Evolutionary conservation across 306 rosid genomes (phyloP).

Genomic region (Quercus alba): DNA sequence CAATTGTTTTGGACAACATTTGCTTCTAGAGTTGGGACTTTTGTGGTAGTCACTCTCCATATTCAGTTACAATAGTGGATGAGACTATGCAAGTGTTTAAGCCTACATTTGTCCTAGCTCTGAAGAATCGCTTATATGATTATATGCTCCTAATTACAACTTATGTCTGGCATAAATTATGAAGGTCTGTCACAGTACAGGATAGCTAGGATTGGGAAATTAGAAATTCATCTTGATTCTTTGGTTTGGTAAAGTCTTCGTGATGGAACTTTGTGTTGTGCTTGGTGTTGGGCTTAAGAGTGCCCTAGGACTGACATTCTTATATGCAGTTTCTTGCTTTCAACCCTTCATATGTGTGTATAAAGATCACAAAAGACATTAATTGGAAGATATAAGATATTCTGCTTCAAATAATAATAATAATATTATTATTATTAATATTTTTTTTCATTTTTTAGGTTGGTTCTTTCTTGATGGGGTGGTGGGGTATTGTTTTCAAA

Average conservation of each 20-base stretch:
- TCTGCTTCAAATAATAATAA: not conserved
- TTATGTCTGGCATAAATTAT: too few relatives aligned
- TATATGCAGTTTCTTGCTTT: not conserved
- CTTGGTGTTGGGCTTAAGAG: not conserved
- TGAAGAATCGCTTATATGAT: not conserved
- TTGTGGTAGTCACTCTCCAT: too few relatives aligned
- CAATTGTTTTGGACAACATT: too few relatives aligned
- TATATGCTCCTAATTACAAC: too few relatives aligned
- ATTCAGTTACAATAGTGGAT: not conserved
- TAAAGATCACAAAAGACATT: not conserved
- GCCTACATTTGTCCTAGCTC: not conserved
- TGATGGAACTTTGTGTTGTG: not conserved
- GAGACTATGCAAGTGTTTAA: not conserved
- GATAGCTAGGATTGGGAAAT: not conserved
- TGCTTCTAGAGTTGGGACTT: too few relatives aligned
- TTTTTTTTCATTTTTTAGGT: constrained; percentile 36
- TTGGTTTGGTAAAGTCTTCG: not conserved
- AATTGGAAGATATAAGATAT: not conserved
- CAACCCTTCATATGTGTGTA: not conserved
- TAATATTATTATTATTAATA: not conserved
- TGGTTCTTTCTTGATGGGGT: constrained; percentile 92
- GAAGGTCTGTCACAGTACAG: not conserved
- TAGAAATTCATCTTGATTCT: not conserved
- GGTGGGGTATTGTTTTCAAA: constrained; percentile 91
- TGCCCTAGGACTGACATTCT: not conserved